A percentile compares a stretch with the other conserved stretches of the same genome.
Conservation (phyloP, 2,329 filamentous ascomycete species). For the Intubia oerlemansii region DNA sequence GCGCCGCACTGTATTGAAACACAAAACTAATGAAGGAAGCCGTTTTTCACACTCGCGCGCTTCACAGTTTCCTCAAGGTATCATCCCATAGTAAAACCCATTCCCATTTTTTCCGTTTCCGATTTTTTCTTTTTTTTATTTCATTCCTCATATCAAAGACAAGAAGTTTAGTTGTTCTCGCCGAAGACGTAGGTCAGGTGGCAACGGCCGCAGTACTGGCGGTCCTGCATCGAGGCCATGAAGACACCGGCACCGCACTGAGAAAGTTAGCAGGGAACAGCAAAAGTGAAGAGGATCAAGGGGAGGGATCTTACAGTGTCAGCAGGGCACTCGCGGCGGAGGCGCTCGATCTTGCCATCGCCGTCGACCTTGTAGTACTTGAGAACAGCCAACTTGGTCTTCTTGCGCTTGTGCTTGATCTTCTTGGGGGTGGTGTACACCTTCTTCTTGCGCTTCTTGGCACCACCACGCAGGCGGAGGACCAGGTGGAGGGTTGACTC, state of each 20-base stretch:
- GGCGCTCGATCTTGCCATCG: conserved; percentile 98
- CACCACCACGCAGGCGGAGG: conserved; percentile 93
- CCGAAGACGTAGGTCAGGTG: conserved; percentile 55
- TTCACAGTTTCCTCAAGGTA: conserved; percentile 6
- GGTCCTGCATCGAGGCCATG: conserved; percentile 99
- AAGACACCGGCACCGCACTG: conserved; percentile 99
- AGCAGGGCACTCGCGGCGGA: conserved; percentile 90
- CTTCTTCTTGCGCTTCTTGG: conserved; percentile 99
- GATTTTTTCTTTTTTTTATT: neutral
- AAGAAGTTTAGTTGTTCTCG: conserved; percentile 38
- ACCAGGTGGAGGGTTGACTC: conserved; percentile 97
- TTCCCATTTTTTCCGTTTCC: neutral
- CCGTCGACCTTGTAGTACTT: conserved; percentile 99
- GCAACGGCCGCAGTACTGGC: conserved; percentile 81
- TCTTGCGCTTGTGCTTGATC: conserved; percentile 99
- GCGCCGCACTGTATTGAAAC: too few species aligned
- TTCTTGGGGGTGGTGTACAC: conserved; percentile 99
- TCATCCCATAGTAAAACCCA: conserved; percentile 8
- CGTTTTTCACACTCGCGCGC: too few species aligned
- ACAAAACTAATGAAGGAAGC: too few species aligned
- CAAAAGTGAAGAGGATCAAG: too few species aligned
- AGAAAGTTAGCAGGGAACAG: neutral
- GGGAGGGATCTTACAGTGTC: conserved; percentile 45
- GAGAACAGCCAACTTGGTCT: conserved; percentile 99
- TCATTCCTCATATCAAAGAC: neutral